These are phyloP conservation scores for Gaeumannomyces tritici DNA, from an alignment of 2,329 filamentous ascomycete genomes.

Conservation along the genomic window DNA sequence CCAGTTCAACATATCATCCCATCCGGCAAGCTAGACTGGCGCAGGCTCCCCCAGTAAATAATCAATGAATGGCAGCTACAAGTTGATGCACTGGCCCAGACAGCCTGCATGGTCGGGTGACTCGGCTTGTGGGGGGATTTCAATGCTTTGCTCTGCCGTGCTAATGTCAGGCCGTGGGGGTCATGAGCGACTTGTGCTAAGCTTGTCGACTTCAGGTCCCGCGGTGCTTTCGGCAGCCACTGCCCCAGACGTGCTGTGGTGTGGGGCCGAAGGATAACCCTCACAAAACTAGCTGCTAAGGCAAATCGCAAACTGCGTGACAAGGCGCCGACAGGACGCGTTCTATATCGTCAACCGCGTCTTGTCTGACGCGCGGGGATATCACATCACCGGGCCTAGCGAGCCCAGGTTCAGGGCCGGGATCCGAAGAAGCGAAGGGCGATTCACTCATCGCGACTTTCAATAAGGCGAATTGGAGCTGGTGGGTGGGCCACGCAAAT, in stretches of 20 bases:
- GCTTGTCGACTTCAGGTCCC: too few relatives aligned
- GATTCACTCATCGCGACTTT: neutral
- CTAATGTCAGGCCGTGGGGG: neutral
- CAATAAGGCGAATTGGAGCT: neutral
- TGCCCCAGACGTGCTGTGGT: too few relatives aligned
- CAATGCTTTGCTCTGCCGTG: too few relatives aligned
- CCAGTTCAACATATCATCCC: neutral
- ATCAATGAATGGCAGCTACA: neutral
- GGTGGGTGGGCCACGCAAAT: neutral
- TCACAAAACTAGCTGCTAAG: too few relatives aligned
- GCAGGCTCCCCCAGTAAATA: neutral
- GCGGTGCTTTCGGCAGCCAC: too few relatives aligned
- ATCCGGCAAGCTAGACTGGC: neutral
- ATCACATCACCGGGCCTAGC: too few relatives aligned
- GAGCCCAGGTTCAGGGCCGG: too few relatives aligned
- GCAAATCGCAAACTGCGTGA: too few relatives aligned
- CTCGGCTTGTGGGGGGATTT: neutral
- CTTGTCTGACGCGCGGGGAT: too few relatives aligned
- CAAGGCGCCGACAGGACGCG: neutral
- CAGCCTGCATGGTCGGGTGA: neutral
- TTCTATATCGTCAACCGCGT: neutral
- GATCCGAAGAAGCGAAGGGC: accelerated
- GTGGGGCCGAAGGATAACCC: too few relatives aligned
- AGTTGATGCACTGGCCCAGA: too few relatives aligned
- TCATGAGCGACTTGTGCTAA: neutral